phyloP scores from a whole-genome alignment of 2,329 filamentous ascomycete genomes.

The Kalaharituber pfeilii region DNA sequence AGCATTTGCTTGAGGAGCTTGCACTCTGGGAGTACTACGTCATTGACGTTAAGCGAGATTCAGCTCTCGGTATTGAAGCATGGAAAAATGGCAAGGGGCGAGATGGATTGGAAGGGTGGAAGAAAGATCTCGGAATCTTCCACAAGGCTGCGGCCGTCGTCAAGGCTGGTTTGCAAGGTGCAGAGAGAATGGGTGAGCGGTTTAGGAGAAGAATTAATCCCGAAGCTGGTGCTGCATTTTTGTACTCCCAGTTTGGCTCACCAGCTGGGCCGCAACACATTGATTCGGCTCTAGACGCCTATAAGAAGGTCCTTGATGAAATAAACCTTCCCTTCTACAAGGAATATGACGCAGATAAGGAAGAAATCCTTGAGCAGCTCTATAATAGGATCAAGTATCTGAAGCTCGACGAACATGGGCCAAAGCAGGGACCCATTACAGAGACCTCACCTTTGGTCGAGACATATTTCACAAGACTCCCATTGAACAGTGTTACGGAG shows the following conservation, averaged over 20 bases:
- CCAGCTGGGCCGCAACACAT: constrained; percentile 39
- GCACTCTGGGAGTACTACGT: constrained; percentile 90
- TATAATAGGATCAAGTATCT: constrained; percentile 93
- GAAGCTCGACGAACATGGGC: constrained; percentile 79
- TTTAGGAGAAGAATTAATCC: constrained; percentile 57
- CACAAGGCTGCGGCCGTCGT: constrained; percentile 46
- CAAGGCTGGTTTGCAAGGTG: constrained; percentile 51
- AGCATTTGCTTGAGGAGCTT: constrained; percentile 56
- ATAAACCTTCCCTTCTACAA: constrained; percentile 77
- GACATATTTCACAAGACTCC: constrained; percentile 82
- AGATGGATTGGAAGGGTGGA: constrained; percentile 31
- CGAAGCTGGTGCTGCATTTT: constrained; percentile 48
- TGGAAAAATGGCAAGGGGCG: constrained; percentile 49
- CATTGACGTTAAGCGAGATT: constrained; percentile 57
- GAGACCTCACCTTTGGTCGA: constrained; percentile 69
- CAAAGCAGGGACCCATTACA: constrained; percentile 65
- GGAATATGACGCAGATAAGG: constrained; percentile 73
- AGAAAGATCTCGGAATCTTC: constrained; percentile 32
- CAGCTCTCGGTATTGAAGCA: constrained; percentile 47
- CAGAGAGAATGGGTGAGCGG: constrained; percentile 60
- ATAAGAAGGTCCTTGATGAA: constrained; percentile 54
- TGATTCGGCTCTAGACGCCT: constrained; percentile 35
- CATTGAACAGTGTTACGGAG: constrained; percentile 57
- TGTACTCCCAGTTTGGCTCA: constrained; percentile 51
- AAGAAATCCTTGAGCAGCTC: constrained; percentile 72